Conservation (phyloP, 2,329 filamentous ascomycete species). For the Fusarium keratoplasticum region DNA sequence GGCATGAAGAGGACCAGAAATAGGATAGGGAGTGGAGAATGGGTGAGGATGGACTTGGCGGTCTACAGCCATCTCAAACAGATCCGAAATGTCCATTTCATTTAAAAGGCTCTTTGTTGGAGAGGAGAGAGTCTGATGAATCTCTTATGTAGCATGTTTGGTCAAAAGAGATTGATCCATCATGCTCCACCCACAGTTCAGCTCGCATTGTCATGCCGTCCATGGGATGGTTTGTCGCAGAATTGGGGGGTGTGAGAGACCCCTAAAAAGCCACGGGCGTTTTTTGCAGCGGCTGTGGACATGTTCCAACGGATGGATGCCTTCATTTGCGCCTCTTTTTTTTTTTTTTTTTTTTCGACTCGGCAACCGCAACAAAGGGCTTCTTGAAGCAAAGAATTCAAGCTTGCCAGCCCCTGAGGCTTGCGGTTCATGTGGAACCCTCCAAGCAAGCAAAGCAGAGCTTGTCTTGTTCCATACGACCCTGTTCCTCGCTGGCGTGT, state of each 20-base stretch:
- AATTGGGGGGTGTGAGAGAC: slow-evolving; percentile 1
- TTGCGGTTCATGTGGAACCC: slow-evolving; percentile 13
- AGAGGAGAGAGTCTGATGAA: neutral
- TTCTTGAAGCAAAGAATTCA: neutral
- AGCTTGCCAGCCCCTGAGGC: slow-evolving; percentile 25
- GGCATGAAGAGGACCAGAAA: neutral
- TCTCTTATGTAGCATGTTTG: neutral
- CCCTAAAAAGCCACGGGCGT: slow-evolving; percentile 23
- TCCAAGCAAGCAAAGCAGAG: neutral
- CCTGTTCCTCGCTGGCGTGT: slow-evolving; percentile 13
- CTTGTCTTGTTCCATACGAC: neutral
- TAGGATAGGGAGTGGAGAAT: slow-evolving; percentile 1
- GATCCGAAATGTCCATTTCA: slow-evolving; percentile 32
- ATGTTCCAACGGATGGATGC: neutral
- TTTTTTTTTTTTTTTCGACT: neutral
- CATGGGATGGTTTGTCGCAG: neutral
- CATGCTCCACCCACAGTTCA: neutral
- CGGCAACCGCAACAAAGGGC: slow-evolving; percentile 4
- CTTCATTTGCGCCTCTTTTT: slow-evolving; percentile 9
- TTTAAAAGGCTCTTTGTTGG: slow-evolving; percentile 1
- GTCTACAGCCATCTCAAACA: slow-evolving; percentile 18
- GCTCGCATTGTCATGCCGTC: slow-evolving; percentile 2
- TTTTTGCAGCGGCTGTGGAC: neutral
- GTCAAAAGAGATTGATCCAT: neutral
- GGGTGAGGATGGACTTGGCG: too few species aligned